Evolutionary conservation across 257 asterid species (phyloP), one percentile per base, ranked within the genome.

Genomic region (Hygrophila difformis): DNA sequence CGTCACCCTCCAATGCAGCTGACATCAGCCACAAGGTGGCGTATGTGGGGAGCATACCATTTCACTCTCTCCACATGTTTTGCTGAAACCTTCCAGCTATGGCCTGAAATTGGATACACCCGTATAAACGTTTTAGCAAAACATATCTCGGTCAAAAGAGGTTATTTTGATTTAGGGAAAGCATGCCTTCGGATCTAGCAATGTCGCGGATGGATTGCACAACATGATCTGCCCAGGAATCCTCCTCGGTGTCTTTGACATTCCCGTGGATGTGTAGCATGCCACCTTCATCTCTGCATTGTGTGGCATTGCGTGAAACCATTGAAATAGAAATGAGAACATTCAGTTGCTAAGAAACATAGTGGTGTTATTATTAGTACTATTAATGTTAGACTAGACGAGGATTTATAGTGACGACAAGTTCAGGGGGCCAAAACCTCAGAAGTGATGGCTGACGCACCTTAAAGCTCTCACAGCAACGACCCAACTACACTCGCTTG

Each of bases 11-110:
- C n/a, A n/a, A n/a, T 71, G 81, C 99, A 91, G 22, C 71, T 75
- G 21, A 86, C 74, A 46, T 91, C 96, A 13, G 66, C 79, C 22
- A 91, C 99, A 18, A 91, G 82, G 66, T 91, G 99, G 29, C 96
- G 93, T 12, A 82, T 72, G 44, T 64, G 95, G 4, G 99, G 99
- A 19, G 95, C 99, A 23, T 91, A 91, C 94, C 96, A 82, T 69
- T 91, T 91, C 37, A 91, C 99, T 59, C 93, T 83, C 72, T 86
- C 96, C 0, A 80, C 54, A 12, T 86, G 96, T 15, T 78, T 73
- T 2, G 80, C 71, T 0, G 74, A 68, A 17, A 86, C 87, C 46
- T 82, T 78, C 94, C 95, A 91, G 12, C 7, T 14, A 42, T 49
- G 74, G 44, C 95, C 99, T 91, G 88, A 60, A 39, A 26, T 5